A percentile compares a stretch with the other conserved stretches of the same genome.
These are phyloP conservation scores for Boletales sp. DNA, from an alignment of 768 basidiomycete species.

Conservation along the genomic window DNA sequence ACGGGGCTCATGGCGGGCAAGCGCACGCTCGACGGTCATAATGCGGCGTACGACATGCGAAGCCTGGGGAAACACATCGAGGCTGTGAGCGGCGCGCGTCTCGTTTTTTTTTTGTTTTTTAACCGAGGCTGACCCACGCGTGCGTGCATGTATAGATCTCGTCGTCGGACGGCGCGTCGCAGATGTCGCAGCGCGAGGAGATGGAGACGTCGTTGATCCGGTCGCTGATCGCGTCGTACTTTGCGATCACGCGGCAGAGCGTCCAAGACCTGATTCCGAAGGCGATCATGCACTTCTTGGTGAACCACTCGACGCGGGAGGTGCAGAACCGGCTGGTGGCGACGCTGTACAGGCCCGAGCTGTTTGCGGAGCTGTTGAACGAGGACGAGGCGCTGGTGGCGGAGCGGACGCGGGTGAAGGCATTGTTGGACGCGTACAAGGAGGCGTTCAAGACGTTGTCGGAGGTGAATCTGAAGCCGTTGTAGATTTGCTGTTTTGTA, in stretches of 20 bases:
- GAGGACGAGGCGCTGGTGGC: conserved; percentile 96
- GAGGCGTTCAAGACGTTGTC: conserved; percentile 87
- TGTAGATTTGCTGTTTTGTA: conserved; percentile 21
- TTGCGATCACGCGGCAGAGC: conserved; percentile 91
- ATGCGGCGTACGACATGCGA: conserved; percentile 97
- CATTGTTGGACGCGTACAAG: conserved; percentile 92
- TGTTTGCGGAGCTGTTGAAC: conserved; percentile 86
- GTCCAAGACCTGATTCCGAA: conserved; percentile 98
- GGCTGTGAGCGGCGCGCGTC: conserved; percentile 59
- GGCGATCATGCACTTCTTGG: conserved; percentile 97
- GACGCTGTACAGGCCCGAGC: conserved; percentile 87
- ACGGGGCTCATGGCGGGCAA: conserved; percentile 67
- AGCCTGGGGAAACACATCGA: conserved; percentile 97
- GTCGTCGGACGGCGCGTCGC: conserved; percentile 48
- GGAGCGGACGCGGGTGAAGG: conserved; percentile 91
- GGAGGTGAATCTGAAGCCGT: conserved; percentile 73
- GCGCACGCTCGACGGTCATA: conserved; percentile 66
- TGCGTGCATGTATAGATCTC: conserved; percentile 20
- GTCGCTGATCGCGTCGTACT: conserved; percentile 92
- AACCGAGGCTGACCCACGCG: conserved; percentile 33
- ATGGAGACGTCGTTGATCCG: conserved; percentile 96
- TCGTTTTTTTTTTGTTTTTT: background rate
- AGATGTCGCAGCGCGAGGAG: conserved; percentile 81
- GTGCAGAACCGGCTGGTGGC: conserved; percentile 97
- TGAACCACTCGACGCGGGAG: conserved; percentile 94